A percentile compares a stretch with the other conserved stretches of the same genome.
Conservation (phyloP, 192 early-diverging fungal genomes). For the Fimicolochytrium jonesii region DNA sequence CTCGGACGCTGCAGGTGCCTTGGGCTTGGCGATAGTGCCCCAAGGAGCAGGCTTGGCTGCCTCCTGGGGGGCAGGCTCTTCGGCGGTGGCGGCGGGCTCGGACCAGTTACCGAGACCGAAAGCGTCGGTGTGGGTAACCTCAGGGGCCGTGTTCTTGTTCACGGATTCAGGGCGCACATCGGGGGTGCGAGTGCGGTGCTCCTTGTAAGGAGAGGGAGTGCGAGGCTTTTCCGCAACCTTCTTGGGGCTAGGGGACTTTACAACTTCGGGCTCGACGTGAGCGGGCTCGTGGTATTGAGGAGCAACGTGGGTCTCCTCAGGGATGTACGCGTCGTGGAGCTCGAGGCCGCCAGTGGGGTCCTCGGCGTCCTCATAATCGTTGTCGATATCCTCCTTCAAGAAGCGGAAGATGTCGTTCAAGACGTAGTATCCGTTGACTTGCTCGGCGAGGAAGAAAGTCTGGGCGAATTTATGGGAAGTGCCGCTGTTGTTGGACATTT, state of each 20-base stretch:
- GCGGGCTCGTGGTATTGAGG: conserved; percentile 3
- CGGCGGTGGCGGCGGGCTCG: conserved; percentile 2
- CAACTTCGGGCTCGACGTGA: conserved; percentile 7
- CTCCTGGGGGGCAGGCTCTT: conserved; percentile 29
- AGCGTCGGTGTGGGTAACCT: conserved; percentile 11
- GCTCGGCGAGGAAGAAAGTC: conserved; percentile 86
- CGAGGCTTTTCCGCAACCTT: conserved; percentile 13
- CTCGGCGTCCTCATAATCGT: conserved; percentile 39
- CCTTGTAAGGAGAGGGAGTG: conserved; percentile 22
- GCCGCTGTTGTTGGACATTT: conserved; percentile 81
- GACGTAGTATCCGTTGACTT: conserved; percentile 88
- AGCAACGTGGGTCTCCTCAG: conserved; percentile 19
- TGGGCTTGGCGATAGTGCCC: conserved; percentile 13
- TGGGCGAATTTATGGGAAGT: conserved; percentile 84
- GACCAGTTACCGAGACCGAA: conserved; percentile 15
- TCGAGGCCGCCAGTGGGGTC: conserved; percentile 21
- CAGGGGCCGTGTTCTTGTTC: conserved; percentile 14
- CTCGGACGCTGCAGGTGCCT: conserved; percentile 19
- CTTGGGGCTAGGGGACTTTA: neutral
- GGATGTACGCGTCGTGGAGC: conserved; percentile 9
- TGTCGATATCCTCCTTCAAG: conserved; percentile 81
- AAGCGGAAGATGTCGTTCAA: conserved; percentile 93
- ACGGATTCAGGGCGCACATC: conserved; percentile 24
- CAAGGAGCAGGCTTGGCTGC: conserved; percentile 12
- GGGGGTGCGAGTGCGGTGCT: conserved; percentile 11